Evolutionary conservation across 2,329 filamentous ascomycete species (phyloP).

Genomic region (Aureobasidium leucospermi): DNA sequence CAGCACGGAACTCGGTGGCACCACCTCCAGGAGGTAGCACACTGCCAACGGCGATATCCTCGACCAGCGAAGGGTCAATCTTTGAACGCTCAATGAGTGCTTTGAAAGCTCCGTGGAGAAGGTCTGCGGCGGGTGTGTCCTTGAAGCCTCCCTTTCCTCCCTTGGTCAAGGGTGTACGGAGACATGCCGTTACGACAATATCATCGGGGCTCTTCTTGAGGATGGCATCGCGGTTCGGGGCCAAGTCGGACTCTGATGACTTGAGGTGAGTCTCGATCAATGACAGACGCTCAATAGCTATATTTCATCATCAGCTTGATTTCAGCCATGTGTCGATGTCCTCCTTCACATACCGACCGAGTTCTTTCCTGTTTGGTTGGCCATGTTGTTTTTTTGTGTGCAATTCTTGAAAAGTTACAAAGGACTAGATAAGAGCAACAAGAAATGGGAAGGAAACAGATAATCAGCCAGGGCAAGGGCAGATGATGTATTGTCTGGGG

Average conservation of each 20-base stretch:
- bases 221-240: conserved; percentile 35
- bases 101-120: conserved; percentile 77
- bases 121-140: conserved; percentile 80
- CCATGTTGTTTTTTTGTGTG: neutral
- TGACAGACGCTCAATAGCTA: conserved; percentile 52
- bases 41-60: conserved; percentile 86
- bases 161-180: conserved; percentile 87
- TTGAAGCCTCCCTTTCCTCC: conserved; percentile 93
- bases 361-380: conserved; percentile 15
- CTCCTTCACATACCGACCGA: neutral
- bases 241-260: conserved; percentile 30
- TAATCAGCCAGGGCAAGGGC: neutral
- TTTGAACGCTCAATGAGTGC: conserved; percentile 75
- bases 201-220: conserved; percentile 53
- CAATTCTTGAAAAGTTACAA: neutral
- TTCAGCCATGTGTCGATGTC: neutral
- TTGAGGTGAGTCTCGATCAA: conserved; percentile 50
- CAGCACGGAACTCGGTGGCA: conserved; percentile 93
- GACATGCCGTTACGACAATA: conserved; percentile 84
- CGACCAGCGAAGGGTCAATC: conserved; percentile 80
- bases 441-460: neutral
- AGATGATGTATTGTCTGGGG: conserved; percentile 5
- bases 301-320: neutral
- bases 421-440: neutral
- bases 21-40: conserved; percentile 90